A percentile compares a stretch with the other conserved stretches of the same genome.
Conservation (phyloP, 2,329 filamentous ascomycete genomes). For the Penicillium sp. region DNA sequence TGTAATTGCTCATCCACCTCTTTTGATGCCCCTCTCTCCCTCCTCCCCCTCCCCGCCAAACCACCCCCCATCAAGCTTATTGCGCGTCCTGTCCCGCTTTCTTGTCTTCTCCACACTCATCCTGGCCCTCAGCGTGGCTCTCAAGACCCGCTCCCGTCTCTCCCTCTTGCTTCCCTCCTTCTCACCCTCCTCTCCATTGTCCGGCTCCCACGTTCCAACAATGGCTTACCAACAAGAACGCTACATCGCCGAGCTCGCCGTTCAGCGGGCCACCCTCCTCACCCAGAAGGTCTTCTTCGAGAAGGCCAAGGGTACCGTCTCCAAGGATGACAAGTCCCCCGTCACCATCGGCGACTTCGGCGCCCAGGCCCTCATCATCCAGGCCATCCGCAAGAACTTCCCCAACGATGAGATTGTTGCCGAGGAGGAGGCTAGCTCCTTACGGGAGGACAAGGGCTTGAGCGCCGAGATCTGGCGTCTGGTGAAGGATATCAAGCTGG, state of each 20-base stretch:
- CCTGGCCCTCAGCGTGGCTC: constrained; percentile 48
- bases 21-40: constrained; percentile 21
- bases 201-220: constrained; percentile 31
- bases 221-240: constrained; percentile 75
- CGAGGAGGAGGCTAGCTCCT: constrained; percentile 85
- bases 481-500: constrained; percentile 72
- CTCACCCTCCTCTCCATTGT: constrained; percentile 26
- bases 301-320: constrained; percentile 90
- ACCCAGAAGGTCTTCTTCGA: constrained; percentile 81
- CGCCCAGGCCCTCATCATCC: constrained; percentile 93
- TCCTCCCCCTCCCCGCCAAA: constrained; percentile 27
- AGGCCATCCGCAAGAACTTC: constrained; percentile 86
- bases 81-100: constrained; percentile 37
- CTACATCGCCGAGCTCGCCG: constrained; percentile 80
- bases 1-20: background rate
- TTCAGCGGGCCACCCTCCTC: constrained; percentile 77
- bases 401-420: constrained; percentile 88
- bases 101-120: constrained; percentile 45
- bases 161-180: constrained; percentile 41
- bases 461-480: constrained; percentile 81
- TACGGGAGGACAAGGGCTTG: constrained; percentile 72
- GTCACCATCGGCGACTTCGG: constrained; percentile 98
- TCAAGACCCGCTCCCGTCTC: constrained; percentile 46
- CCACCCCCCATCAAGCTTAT: constrained; percentile 18
- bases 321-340: constrained; percentile 93